Conservation (phyloP, 129 eudicot species). For the Erigeron canadensis region DNA sequence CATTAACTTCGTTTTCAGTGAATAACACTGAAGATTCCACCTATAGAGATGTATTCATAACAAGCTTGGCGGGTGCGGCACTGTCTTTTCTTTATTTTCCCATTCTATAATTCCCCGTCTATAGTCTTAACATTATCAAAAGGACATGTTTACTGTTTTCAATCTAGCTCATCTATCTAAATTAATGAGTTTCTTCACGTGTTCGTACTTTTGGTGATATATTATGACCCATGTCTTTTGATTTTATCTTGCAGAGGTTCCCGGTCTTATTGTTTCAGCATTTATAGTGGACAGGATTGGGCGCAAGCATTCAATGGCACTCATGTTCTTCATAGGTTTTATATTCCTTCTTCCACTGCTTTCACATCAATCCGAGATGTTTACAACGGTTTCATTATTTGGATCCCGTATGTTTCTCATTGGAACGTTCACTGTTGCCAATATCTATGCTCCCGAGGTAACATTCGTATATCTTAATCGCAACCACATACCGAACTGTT, state of each 20-base stretch:
- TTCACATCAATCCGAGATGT: slow-evolving; percentile 32
- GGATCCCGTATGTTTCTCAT: slow-evolving; percentile 77
- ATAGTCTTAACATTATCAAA: background rate
- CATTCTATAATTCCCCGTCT: too few species aligned
- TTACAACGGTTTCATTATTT: slow-evolving; percentile 47
- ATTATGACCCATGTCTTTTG: background rate
- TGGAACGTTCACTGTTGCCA: slow-evolving; percentile 51
- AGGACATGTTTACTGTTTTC: too few species aligned
- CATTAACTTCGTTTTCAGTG: slow-evolving; percentile 9
- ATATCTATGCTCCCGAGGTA: slow-evolving; percentile 80
- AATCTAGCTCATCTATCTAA: too few species aligned
- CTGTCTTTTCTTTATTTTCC: background rate
- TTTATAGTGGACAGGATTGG: slow-evolving; percentile 58
- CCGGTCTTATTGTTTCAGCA: slow-evolving; percentile 56
- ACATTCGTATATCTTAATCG: background rate
- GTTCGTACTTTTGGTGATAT: background rate
- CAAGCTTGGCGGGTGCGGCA: slow-evolving; percentile 59
- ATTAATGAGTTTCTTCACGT: background rate
- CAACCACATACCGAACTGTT: background rate
- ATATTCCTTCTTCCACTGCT: slow-evolving; percentile 60
- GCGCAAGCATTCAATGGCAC: slow-evolving; percentile 62
- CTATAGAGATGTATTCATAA: slow-evolving; percentile 58
- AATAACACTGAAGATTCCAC: slow-evolving; percentile 31
- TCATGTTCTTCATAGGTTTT: slow-evolving; percentile 49
- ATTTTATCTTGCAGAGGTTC: slow-evolving; percentile 47